Evolutionary conservation across 257 asterid species (phyloP), one percentile per base, ranked within the genome.

Genomic region (Ilex asprella): DNA sequence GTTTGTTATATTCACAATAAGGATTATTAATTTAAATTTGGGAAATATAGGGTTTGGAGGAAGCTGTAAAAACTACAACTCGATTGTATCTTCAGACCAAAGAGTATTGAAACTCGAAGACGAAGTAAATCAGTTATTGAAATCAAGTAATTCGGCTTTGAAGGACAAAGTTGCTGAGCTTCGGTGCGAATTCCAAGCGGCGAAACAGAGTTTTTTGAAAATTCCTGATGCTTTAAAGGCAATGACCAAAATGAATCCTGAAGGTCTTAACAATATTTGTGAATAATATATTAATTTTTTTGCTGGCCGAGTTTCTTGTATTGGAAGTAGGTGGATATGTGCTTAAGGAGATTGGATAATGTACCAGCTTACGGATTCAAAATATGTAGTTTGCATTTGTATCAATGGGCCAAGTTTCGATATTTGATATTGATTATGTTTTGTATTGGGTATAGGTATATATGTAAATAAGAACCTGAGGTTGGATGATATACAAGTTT

Each of bases 391-490:
- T 6, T 49, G 14, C 13, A 11, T 11, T 16, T 50, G 65, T 55
- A 27, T 31, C 62, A 35, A 59, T 51, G 30, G 43, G 63, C 61
- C 65, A 70, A 54, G 31, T 50, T 21, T n/a, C 71, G 69, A 43
- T 75, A 58, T 64, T 73, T 74, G 16, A 68, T 35, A 35, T 35
- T 35, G 41, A 35, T 35, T 35, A 35, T 35, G 41, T 35, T 35
- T 35, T 35, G 41, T 35, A 43, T 62, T 81, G 75, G 62, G 56
- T 32, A 60, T 67, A 92, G 99, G 99, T 80, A 79, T 92, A 62
- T 85, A 89, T 50, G 91, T 79, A 10, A 92, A 92, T 78, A 87
- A 86, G 78, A 89, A 89, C 74, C 65, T 92, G 91, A 84, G 96
- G 69, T 61, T 92, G 93, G 96, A 92, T 75, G 75, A 82, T 63